Conservation (phyloP, 23 red algal species). For the Agarophyton chilense region DNA sequence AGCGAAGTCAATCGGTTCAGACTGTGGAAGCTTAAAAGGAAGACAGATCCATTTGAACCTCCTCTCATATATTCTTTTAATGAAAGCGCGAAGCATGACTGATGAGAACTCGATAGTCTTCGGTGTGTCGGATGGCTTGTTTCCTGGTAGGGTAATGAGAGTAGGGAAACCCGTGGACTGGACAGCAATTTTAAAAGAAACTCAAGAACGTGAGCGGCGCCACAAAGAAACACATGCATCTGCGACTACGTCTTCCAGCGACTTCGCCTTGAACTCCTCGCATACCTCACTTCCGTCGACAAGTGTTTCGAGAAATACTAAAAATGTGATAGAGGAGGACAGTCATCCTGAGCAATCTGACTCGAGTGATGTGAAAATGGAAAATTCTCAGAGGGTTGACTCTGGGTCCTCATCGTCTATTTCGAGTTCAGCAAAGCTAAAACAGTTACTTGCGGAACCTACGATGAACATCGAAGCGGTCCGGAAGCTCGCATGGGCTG, state of each 20-base stretch:
- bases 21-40: no score
- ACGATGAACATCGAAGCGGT: conserved; percentile 38
- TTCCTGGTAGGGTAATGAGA: conserved; percentile 33
- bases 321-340: background rate
- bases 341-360: background rate
- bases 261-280: background rate
- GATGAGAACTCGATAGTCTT: conserved; percentile 30
- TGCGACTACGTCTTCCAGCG: background rate
- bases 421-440: conserved; percentile 40
- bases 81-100: background rate
- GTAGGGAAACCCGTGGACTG: conserved; percentile 39
- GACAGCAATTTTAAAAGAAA: conserved; percentile 23
- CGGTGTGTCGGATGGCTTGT: conserved; percentile 31
- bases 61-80: background rate
- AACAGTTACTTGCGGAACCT: conserved; percentile 24
- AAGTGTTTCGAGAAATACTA: background rate
- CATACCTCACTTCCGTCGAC: background rate
- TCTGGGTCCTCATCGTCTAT: background rate
- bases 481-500: conserved; percentile 78
- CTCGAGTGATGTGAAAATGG: background rate
- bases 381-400: background rate
- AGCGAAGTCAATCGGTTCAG: no score
- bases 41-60: background rate
- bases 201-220: conserved; percentile 29
- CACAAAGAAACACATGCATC: background rate